Evolutionary conservation across 345 rosid genomes (phyloP), one percentile per base, ranked within the genome.

Genomic region (Draba incana): DNA sequence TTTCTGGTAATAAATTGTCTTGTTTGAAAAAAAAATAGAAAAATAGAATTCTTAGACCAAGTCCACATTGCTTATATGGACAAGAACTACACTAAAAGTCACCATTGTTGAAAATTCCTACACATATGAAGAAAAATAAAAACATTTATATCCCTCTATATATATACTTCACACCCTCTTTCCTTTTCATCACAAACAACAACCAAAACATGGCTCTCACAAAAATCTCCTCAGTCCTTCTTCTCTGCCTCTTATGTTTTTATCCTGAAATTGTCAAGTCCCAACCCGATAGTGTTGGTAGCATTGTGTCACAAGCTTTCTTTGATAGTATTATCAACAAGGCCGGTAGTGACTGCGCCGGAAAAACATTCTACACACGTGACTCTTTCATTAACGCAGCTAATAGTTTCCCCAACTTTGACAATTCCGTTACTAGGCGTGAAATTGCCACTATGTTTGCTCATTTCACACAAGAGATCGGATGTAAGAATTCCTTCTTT

Each of bases 391-490:
- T 81, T 14, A 16, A 20, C 6, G 80, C 84, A 7, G 38, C 69
- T 3, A 64, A 72, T 60, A 49, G 78, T 41, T 75, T 39, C 30
- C 61, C 78, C 0, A 47, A 39, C 53, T 77, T 77, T 49, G 64
- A 24, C 6, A 41, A 47, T 10, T 60, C 69, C 15, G 77, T 66
- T 44, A 72, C 82, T 4, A 71, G 9, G 47, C 86, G 84, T 14
- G 86, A 83, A 64, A 64, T 83, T 58, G 84, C 86, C 1, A 75
- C 86, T 30, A 80, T 83, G 69, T 83, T 83, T 45, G 86, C 84
- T 43, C 86, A 80, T 55, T 75, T 74, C 76, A 80, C 84, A 0
- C 81, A 80, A 47, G 82, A 80, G 48, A 79, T 84, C 31, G 81
- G 77, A 80, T 71, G 86, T 83, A 80, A 76, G 80, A 54, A 14